Base-by-base conservation (phyloP, 2,329 filamentous ascomycete genomes). In the Fusarium keratoplasticum region DNA sequence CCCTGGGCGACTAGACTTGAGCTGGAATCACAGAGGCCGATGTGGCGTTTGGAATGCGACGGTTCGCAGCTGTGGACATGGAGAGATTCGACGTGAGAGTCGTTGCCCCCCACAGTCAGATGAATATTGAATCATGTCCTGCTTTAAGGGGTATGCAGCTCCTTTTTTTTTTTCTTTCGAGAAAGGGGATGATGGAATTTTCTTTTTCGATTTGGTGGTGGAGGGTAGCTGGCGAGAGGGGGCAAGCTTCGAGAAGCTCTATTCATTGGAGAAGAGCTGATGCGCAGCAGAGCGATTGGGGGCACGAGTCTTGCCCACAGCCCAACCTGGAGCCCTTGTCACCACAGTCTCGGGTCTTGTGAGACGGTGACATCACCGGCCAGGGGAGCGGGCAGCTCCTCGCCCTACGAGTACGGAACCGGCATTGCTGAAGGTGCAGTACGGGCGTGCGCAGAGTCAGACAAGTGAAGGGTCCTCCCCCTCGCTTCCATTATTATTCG, bases 331-430 rank as follows among this genome's bases (percentile, higher is more conserved):
- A 61, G 63, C 63, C 60, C 61, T 61, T 74, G 74, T 70, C 75
- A 77, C 75, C 75, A 71, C 33, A 47, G 57, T 65, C 70, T 70
- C 61, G 72, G 72, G 74, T 74, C 68, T 70, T 70, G 60, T 70
- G 62, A 73, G 75, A 73, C 71, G 59, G 72, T 78, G 76, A 78
- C 76, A 78, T 78, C 76, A 78, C 72, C 64, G 61, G 47, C 66
- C 71, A 71, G 68, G 73, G 76, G 67, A 67, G 54, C 50, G 57
- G 67, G 54, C 36, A 55, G 42, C 60, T 63, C 66, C 54, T 72
- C 66, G 62, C 74, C 72, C 64, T 75, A 70, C 62, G 57, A 64
- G 50, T 63, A 62, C 44, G 16, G 36, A 52, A 29, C 61, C 52
- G 50, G 61, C 50, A 64, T 58, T 64, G 36, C 36, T 63, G 61